Evolutionary conservation across 2,329 filamentous ascomycete species (phyloP), one percentile per base, ranked within the genome.

Genomic region (Alternaria triticimaculans): DNA sequence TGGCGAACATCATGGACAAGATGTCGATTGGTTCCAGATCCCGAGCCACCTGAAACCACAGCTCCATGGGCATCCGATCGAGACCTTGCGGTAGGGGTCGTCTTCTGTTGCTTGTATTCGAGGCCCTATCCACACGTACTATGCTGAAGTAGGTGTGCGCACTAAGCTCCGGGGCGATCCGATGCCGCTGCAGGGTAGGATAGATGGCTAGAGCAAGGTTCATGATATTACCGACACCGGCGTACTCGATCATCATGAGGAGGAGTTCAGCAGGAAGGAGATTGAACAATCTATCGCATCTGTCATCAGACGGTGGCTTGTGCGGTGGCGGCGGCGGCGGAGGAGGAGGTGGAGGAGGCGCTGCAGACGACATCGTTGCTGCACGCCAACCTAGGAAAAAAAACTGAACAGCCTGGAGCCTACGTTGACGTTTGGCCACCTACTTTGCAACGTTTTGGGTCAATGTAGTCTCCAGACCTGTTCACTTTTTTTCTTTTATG

Each of bases 181-280:
- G 77, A 49, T 81, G 79, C 14, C 73, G 72, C 55, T 78, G 76
- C 7, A 86, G 74, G 4, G 82, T 74, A 6, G 81, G 80, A 65
- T 84, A 85, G 45, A 82, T 78, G 51, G 82, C 83, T 33, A 86
- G 78, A 3, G 81, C 81, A 54, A 86, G 80, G 33, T 80, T 81
- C 70, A 84, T 79, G 59, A 82, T 82, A 7, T 82, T 75, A 9
- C 80, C 74, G 6, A 80, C 73, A 23, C 77, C 71, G 6, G 85
- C 74, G 20, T 77, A 76, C 18, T 80, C 70, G 61, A 84, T 77
- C 15, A 86, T 83, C 45, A 80, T 77, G 20, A 85, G 74, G 18
- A 85, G 75, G 3, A 86, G 77, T 69, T 86, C 84, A 3, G 79
- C 73, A 3, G 84, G 84, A 6, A 86, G 78, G 15, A 67, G 60